Evolutionary conservation across 1,284 basidiomycete species (phyloP).

Genomic region (Cerioporus squamosus): DNA sequence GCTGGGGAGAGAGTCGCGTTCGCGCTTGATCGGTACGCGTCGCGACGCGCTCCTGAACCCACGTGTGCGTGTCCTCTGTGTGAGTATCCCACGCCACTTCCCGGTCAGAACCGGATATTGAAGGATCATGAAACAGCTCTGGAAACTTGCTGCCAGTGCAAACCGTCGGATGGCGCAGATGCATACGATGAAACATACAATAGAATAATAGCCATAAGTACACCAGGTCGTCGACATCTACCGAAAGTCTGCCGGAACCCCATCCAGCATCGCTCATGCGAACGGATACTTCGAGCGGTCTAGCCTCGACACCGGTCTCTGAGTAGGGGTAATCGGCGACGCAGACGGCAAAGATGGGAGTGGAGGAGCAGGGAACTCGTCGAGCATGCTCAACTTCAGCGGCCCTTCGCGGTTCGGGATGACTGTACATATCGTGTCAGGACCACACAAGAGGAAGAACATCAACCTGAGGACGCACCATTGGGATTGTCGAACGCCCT

Average conservation of each 20-base stretch:
- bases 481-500: constrained; percentile 39
- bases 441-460: neutral
- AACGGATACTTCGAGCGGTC: constrained; percentile 44
- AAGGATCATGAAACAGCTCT: no score
- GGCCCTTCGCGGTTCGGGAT: constrained; percentile 18
- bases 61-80: constrained; percentile 17
- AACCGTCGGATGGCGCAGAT: neutral
- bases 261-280: constrained; percentile 25
- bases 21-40: constrained; percentile 15
- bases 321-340: neutral
- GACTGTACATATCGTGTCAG: constrained; percentile 5
- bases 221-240: neutral
- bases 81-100: constrained; percentile 9
- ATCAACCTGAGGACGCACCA: constrained; percentile 24
- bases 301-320: constrained; percentile 34
- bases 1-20: neutral
- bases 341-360: constrained; percentile 39
- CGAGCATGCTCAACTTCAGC: constrained; percentile 30
- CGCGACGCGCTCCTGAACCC: constrained; percentile 16
- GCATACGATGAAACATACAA: constrained; percentile 2
- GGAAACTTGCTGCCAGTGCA: no score
- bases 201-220: constrained; percentile 18
- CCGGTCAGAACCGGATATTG: no score
- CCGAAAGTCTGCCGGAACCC: neutral
- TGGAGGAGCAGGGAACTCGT: constrained; percentile 47